Evolutionary conservation across 495 filamentous ascomycete species (phyloP).

Genomic region (Aspergillus avenaceus): DNA sequence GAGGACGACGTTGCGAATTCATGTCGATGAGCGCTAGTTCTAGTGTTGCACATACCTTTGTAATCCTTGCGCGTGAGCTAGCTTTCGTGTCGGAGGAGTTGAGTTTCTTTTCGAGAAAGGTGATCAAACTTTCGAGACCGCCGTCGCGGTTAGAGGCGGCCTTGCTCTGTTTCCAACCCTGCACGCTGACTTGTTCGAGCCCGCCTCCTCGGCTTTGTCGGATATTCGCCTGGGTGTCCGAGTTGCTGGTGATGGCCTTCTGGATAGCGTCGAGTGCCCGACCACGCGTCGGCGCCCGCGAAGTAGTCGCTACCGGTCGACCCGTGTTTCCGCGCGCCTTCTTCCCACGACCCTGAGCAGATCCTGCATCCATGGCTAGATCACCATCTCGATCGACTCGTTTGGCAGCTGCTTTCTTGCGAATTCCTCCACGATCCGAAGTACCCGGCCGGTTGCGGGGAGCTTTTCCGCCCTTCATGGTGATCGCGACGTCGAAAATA

Average conservation of each 20-base stretch:
- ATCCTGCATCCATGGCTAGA: constrained; percentile 65
- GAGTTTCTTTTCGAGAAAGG: constrained; percentile 80
- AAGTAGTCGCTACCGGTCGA: constrained; percentile 18
- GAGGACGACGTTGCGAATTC: constrained; percentile 48
- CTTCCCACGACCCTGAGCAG: constrained; percentile 32
- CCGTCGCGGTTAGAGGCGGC: constrained; percentile 65
- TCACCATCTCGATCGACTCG: constrained; percentile 78
- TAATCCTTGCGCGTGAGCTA: constrained; percentile 60
- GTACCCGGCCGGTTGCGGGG: constrained; percentile 24
- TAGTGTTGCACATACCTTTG: constrained; percentile 73
- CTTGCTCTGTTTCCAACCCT: constrained; percentile 74
- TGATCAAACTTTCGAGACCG: constrained; percentile 63
- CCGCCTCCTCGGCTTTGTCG: constrained; percentile 24
- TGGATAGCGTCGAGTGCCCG: constrained; percentile 35
- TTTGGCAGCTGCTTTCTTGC: constrained; percentile 54
- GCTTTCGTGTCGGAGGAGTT: constrained; percentile 45
- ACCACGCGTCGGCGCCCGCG: constrained; percentile 23
- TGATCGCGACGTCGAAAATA: constrained; percentile 10
- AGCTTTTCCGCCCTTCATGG: constrained; percentile 35
- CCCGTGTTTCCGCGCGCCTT: constrained; percentile 35
- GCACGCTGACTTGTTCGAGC: constrained; percentile 49
- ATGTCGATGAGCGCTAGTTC: constrained; percentile 46
- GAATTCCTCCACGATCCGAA: constrained; percentile 60
- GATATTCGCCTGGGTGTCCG: constrained; percentile 36
- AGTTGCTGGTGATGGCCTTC: constrained; percentile 36